These are phyloP conservation scores for Barnettozyma sp. DNA, from an alignment of 805 yeast genomes.

Conservation along the genomic window DNA sequence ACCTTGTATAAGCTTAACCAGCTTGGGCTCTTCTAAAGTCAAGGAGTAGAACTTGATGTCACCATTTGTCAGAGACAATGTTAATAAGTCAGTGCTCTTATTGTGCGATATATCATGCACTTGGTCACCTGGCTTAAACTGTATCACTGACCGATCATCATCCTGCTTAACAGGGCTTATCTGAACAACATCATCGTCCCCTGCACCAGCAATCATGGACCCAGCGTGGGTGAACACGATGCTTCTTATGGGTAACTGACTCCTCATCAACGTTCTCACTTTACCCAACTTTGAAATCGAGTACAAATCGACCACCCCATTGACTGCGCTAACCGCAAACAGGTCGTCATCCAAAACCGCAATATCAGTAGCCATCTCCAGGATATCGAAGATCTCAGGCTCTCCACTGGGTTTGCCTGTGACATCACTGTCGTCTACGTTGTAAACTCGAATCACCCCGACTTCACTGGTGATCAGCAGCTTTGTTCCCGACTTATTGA, in stretches of 20 bases:
- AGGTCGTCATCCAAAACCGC: slow-evolving; percentile 12
- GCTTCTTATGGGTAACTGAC: slow-evolving; percentile 37
- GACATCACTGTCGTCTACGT: slow-evolving; percentile 15
- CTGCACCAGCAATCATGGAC: slow-evolving; percentile 51
- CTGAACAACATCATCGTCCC: slow-evolving; percentile 55
- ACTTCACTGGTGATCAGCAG: slow-evolving; percentile 21
- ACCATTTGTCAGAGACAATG: slow-evolving; percentile 57
- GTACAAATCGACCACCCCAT: slow-evolving; percentile 23
- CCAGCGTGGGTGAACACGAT: slow-evolving; percentile 56
- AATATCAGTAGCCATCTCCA: slow-evolving; percentile 20
- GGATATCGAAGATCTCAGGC: slow-evolving; percentile 22
- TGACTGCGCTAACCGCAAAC: slow-evolving; percentile 19
- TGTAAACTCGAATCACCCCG: slow-evolving; percentile 21
- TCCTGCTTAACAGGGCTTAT: slow-evolving; percentile 36
- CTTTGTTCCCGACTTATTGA: slow-evolving; percentile 16
- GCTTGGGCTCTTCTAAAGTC: slow-evolving; percentile 48
- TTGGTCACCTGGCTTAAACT: slow-evolving; percentile 44
- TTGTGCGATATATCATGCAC: slow-evolving; percentile 50
- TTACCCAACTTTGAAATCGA: slow-evolving; percentile 12
- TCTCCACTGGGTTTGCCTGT: too few relatives aligned
- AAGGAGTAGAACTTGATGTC: slow-evolving; percentile 44
- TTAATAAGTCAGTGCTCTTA: slow-evolving; percentile 46
- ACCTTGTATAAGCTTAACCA: slow-evolving; percentile 37
- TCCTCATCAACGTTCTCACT: slow-evolving; percentile 18
- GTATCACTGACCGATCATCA: slow-evolving; percentile 18